phyloP scores from a whole-genome alignment of 148 eudicot species.

The Silene latifolia region DNA sequence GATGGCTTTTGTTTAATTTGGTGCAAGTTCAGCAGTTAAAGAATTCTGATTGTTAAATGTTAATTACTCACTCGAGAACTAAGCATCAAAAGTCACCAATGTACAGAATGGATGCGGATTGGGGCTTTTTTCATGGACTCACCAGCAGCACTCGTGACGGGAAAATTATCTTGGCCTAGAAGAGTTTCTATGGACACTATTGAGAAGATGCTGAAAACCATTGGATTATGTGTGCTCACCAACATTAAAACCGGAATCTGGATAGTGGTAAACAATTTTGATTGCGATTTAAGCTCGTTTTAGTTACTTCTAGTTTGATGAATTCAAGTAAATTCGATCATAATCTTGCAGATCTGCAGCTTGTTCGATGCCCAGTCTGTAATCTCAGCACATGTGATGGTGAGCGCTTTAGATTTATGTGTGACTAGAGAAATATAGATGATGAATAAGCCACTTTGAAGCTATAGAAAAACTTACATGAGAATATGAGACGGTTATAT shows the following conservation, averaged over 20 bases:
- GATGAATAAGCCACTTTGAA: neutral
- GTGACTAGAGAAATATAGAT: neutral
- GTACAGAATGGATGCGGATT: constrained; percentile 82
- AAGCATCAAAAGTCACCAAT: neutral
- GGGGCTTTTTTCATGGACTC: constrained; percentile 77
- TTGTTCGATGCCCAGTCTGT: constrained; percentile 95
- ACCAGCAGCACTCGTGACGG: constrained; percentile 63
- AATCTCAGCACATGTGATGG: constrained; percentile 92
- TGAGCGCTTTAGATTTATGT: constrained; percentile 29
- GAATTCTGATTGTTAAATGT: too few relatives aligned
- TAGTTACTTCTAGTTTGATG: neutral
- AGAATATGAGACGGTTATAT: too few relatives aligned
- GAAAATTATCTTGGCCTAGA: constrained; percentile 53
- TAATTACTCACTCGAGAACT: too few relatives aligned
- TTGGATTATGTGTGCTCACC: too few relatives aligned
- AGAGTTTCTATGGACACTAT: too few relatives aligned
- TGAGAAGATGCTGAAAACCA: too few relatives aligned
- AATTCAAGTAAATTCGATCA: neutral
- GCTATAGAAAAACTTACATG: too few relatives aligned
- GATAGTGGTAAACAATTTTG: too few relatives aligned
- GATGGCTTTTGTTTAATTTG: constrained; percentile 29
- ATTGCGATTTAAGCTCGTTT: too few relatives aligned
- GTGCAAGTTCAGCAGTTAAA: too few relatives aligned
- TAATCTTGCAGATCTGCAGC: constrained; percentile 74
- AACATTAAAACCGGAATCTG: too few relatives aligned